Base-by-base conservation (phyloP, 495 filamentous ascomycete genomes). In the Aspergillus mulundensis region DNA sequence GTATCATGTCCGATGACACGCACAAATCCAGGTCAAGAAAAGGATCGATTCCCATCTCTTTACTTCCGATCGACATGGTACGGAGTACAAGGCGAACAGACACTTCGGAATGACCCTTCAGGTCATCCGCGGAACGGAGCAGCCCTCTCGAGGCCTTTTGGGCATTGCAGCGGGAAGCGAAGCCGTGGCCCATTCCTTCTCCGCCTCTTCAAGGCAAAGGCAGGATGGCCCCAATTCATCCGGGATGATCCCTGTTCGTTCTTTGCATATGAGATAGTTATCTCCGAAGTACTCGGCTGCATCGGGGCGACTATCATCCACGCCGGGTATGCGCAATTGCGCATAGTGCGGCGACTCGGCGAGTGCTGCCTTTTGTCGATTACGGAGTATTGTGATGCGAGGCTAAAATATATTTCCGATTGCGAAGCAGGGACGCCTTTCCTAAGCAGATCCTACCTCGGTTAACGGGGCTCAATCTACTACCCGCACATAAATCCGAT, bases 201-300 rank as follows among this genome's bases (percentile, higher is more conserved):
- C 14, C 21, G 43, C 43, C 44, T 19, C 46, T 44, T 39, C 54
- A 25, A 21, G 53, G 41, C 48, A 40, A 38, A 45, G 23, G 40
- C 24, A 42, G 40, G 18, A 24, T 47, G 43, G 41, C 19, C 40
- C 41, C 46, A 28, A 49, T 52, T 30, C 49, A 39, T 36, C 43
- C 44, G 43, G 48, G 52, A 47, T 50, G 48, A 64, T 61, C 58
- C 61, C 40, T 45, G 58, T 21, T 30, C 34, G 30, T 19, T 12
- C 41, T 47, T 46, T 56, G 58, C 61, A 61, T 61, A 45, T 58
- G 61, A 64, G 57, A 48, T 39, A 47, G 59, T 53, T n/a, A 54
- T 50, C n/a, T n/a, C n/a, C n/a, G n/a, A n/a, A n/a, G n/a, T n/a
- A n/a, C n/a, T 54, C 23, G 23, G 21, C 18, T 24, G 4, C 41